Evolutionary conservation across 1,284 basidiomycete genomes (phyloP).

Genomic region (Afroboletus lepidellus): DNA sequence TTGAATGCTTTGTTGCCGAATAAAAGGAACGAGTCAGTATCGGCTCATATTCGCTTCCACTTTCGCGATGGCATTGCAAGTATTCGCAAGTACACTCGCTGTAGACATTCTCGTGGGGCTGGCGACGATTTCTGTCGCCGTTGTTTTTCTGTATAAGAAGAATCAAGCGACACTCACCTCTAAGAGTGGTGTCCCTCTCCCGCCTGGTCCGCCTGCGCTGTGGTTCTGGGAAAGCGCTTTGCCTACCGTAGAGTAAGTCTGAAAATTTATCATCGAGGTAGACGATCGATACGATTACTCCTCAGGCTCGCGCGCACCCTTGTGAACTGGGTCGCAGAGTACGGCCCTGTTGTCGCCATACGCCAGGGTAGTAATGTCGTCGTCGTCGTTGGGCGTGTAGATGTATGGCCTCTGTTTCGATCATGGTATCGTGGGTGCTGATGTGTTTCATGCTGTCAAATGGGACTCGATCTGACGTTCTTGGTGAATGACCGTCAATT

Average conservation of each 20-base stretch:
- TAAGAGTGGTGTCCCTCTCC: slow-evolving; percentile 18
- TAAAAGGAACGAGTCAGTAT: too few species aligned
- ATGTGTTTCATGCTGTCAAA: background rate
- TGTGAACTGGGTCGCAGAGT: slow-evolving; percentile 15
- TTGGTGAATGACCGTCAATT: background rate
- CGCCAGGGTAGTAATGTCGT: slow-evolving; percentile 25
- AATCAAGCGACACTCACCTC: background rate
- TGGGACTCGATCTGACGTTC: background rate
- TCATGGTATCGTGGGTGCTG: background rate
- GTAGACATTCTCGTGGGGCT: slow-evolving; percentile 1
- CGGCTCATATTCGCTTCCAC: too few species aligned
- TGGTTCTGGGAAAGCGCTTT: slow-evolving; percentile 31
- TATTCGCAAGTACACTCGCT: background rate
- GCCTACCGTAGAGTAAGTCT: slow-evolving; percentile 23
- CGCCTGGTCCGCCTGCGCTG: background rate
- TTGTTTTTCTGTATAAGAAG: slow-evolving; percentile 2
- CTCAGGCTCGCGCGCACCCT: slow-evolving; percentile 19
- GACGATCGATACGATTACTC: background rate
- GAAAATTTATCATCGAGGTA: background rate
- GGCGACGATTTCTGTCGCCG: background rate
- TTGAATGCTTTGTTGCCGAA: too few species aligned
- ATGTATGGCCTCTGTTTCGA: slow-evolving; percentile 26
- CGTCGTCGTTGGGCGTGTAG: slow-evolving; percentile 32
- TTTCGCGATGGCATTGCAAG: background rate
- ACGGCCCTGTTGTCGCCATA: slow-evolving; percentile 28